Conservation (phyloP, 2,329 filamentous ascomycete genomes). For the Talaromyces sp. region DNA sequence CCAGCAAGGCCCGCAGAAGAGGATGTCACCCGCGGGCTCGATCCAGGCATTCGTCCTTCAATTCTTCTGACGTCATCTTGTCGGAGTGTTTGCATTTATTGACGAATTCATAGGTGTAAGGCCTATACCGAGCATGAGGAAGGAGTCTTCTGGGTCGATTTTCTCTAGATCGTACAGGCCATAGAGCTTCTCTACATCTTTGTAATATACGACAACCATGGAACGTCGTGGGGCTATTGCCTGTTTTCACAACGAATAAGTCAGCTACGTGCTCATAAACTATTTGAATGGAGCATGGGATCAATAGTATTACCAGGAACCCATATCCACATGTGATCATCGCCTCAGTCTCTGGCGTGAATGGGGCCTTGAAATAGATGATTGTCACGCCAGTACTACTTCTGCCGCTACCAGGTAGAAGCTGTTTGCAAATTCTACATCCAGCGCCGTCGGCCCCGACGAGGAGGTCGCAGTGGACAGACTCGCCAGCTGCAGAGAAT, state of each 20-base stretch:
- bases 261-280: not conserved
- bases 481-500: constrained; percentile 30
- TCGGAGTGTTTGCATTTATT: not conserved
- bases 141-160: not conserved
- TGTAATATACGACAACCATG: not conserved
- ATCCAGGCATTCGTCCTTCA: not conserved
- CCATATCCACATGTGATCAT: constrained; percentile 4
- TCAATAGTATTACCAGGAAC: not conserved
- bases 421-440: constrained; percentile 35
- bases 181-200: not conserved
- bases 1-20: not conserved
- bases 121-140: not conserved
- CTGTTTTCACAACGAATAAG: not conserved
- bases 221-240: not conserved
- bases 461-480: constrained; percentile 27
- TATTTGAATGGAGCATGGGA: not conserved
- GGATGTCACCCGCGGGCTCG: not conserved
- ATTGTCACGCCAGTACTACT: constrained; percentile 36
- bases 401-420: constrained; percentile 28
- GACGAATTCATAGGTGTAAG: not conserved
- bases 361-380: constrained; percentile 38
- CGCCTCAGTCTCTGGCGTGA: constrained; percentile 12
- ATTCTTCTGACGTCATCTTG: not conserved
- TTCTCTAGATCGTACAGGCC: not conserved
- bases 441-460: constrained; percentile 39